Base-by-base conservation (phyloP, 176 grass and related monocot species). In the Thinopyrum elongatum region DNA sequence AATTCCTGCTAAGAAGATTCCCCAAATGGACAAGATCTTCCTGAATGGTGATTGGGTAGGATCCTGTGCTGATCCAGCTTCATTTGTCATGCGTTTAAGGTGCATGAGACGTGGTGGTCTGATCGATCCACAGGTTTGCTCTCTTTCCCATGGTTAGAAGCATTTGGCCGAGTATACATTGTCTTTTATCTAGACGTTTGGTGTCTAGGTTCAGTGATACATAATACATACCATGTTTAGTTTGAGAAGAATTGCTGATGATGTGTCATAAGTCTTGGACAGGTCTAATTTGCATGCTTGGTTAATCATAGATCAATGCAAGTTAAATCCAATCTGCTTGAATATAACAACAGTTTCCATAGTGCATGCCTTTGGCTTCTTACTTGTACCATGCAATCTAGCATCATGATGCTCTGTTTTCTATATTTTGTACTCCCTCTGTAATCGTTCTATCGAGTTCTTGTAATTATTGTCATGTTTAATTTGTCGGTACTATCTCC, bases 21-120 rank as follows among this genome's bases (percentile, higher is more conserved):
- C 69, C 14, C 89, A 60, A 85, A 87, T 94, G 80, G 77, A 92
- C 61, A 98, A 98, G 82, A 86, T 98, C 34, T 90, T 98, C 70
- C 63, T 98, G 78, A 94, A 98, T 91, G 93, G 93, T 11, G 87
- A 91, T 47, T 98, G 93, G 96, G 67, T 95, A 25, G 93, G 96
- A 27, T 91, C 84, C 76, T 98, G 96, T 86, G 47, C 64, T 23
- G 90, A 98, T 41, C 61, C 90, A 69, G 86, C n/a, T 51, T 90
- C 85, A 46, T 95, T 98, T 92, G 91, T 92, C 59, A 80, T 85
- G 74, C 92, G 89, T 49, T 90, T 98, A 74, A 89, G 88, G 90
- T 92, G 78, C 81, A 91, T 92, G 88, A 92, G 93, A 30, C 93
- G 92, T 22, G 88, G 88, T 79, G 89, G 80, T 64, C 78, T 88